Base-by-base conservation (phyloP, 257 asterid species). In the Gentiana dahurica region DNA sequence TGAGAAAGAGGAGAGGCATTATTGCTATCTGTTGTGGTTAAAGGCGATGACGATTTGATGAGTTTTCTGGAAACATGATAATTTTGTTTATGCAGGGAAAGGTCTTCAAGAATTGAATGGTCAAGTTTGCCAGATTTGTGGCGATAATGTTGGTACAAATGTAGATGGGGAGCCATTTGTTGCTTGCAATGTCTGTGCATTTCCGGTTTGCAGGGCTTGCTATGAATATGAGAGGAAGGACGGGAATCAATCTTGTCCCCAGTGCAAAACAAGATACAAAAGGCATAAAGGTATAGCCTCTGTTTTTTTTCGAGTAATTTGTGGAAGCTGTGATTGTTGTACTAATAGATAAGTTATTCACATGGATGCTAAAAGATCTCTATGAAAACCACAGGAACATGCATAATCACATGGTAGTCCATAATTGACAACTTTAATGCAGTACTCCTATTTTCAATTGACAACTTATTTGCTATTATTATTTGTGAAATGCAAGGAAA, bases 221-320 rank as follows among this genome's bases (percentile, higher is more conserved):
- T 92, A 92, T 68, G 99, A 92, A 63, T 92, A 88, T 50, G 99
- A 92, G 81, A 88, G 97, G 60, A 92, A 88, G 81, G 99, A 92
- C 36, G 99, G 95, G 41, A 85, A 85, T 66, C 90, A 88, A 62
- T 85, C 90, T 72, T 92, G 99, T 66, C 99, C 97, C 41, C 97
- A 88, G 77, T 92, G 99, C 94, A 88, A 92, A 71, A 88, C 95
- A 68, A 81, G 93, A 83, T 85, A 92, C 79, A 85, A 79, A 81
- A 79, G 94, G 56, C 97, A 85, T 71, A 88, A 81, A 85, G 99
- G 99, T 92, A 65, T 50, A 71, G 49, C 3, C 33, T 57, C 10
- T 3, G 53, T 48, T 24, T 38, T 4, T 5, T 9, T 4, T 12
- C 38, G 33, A 59, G 36, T 36, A 15, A 32, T 8, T 8, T 47